Evolutionary conservation across 129 eudicot genomes (phyloP), one percentile per base, ranked within the genome.

Genomic region (Apium graveolens): DNA sequence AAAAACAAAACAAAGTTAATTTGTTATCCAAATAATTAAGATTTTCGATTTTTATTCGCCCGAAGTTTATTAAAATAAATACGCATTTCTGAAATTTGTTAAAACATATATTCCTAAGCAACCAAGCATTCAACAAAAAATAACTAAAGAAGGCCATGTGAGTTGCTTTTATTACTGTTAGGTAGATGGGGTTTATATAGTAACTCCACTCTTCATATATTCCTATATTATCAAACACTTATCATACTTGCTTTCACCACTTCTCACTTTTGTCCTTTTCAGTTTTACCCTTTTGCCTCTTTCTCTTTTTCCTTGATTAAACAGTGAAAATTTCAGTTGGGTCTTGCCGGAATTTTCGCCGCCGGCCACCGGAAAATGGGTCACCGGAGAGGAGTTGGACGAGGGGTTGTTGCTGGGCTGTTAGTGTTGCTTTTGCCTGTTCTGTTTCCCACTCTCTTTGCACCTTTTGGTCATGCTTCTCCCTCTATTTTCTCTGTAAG

Each of bases 401-500:
- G 73, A 24, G 85, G 84, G 76, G 75, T 82, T 60, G 78, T 88
- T 88, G 78, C 82, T 83, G 84, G 80, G 79, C 48, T 83, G 43
- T 81, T 81, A 45, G 78, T 88, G 63, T 73, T 91, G 83, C 83
- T 78, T 75, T 70, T 89, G 66, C 82, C 89, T 24, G 46, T 87
- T 42, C 63, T 86, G 24, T 84, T 79, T 77, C 83, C 86, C 24
- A 26, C 81, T 60, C 76, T 85, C 60, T 85, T 82, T 49, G 77
- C 82, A 78, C 89, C 90, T 55, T 76, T 88, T 39, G 70, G 82
- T 82, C 83, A 87, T 62, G 93, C 96, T 71, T 86, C 85, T 20
- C 82, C 91, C 32, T 81, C 91, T 38, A 63, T 79, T 42, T 68
- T 87, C 79, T 86, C 89, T 88, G 98, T 93, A 85, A 82, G 91